Evolutionary conservation across 129 eudicot species (phyloP).

Genomic region (Artemisia tridentata): DNA sequence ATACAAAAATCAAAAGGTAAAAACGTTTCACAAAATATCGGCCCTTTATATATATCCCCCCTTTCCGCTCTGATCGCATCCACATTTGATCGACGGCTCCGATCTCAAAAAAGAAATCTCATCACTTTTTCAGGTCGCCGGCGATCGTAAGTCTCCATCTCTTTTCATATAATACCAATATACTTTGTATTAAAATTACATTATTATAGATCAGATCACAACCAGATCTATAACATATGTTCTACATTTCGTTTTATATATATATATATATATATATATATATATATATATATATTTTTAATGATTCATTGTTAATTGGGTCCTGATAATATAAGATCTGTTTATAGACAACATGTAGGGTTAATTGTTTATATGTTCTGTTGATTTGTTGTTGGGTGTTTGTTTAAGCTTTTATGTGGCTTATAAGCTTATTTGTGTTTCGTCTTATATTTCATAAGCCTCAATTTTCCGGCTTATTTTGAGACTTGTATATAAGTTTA

Average conservation of each 20-base stretch:
- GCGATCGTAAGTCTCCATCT: conserved; percentile 14
- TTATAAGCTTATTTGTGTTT: too few relatives aligned
- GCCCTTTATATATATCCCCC: background rate
- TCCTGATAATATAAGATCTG: background rate
- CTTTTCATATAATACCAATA: background rate
- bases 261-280: too few relatives aligned
- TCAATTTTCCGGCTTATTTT: too few relatives aligned
- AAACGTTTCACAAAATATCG: conserved; percentile 2
- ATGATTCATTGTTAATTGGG: background rate
- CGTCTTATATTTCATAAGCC: too few relatives aligned
- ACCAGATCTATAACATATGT: background rate
- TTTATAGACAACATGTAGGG: background rate
- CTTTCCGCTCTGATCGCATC: background rate
- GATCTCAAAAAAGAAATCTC: too few relatives aligned
- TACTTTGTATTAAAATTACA: background rate
- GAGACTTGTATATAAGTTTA: too few relatives aligned
- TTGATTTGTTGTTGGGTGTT: too few relatives aligned
- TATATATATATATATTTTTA: background rate
- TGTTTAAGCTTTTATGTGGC: too few relatives aligned
- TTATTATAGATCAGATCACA: conserved; percentile 8
- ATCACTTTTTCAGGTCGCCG: conserved; percentile 2
- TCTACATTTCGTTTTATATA: background rate
- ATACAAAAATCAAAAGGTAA: too few relatives aligned
- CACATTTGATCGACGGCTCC: conserved; percentile 9
- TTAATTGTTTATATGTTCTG: too few relatives aligned